These are phyloP conservation scores for Conoideocrella luteorostrata DNA, from an alignment of 2,329 filamentous ascomycete genomes.

Conservation along the genomic window DNA sequence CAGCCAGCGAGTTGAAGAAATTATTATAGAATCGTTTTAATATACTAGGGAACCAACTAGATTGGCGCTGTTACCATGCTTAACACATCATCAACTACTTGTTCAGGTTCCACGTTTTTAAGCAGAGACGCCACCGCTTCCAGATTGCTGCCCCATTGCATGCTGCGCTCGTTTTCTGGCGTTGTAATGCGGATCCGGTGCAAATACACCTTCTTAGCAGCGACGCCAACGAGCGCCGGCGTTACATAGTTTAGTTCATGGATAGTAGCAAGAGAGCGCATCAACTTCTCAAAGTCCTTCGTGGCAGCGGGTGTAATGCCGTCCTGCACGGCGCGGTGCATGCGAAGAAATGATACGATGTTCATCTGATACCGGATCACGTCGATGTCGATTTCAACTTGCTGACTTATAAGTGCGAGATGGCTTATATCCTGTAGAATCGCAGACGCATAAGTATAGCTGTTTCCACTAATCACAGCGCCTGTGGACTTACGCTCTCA, in stretches of 20 bases:
- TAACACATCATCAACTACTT: conserved; percentile 60
- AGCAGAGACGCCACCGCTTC: conserved; percentile 62
- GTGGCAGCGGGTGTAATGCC: conserved; percentile 76
- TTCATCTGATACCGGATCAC: conserved; percentile 82
- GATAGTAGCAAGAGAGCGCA: conserved; percentile 69
- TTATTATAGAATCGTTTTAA: neutral
- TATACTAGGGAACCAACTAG: neutral
- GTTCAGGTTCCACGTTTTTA: conserved; percentile 53
- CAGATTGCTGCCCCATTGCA: conserved; percentile 85
- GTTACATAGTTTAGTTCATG: conserved; percentile 77
- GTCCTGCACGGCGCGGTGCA: conserved; percentile 76
- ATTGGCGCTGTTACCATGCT: conserved; percentile 41
- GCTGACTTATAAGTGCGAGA: conserved; percentile 51
- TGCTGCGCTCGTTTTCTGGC: conserved; percentile 70
- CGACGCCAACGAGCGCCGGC: conserved; percentile 75
- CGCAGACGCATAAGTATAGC: too few relatives aligned
- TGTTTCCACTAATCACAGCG: too few relatives aligned
- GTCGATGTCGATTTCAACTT: conserved; percentile 65
- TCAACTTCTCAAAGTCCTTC: conserved; percentile 64
- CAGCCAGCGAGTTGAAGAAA: neutral
- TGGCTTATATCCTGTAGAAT: conserved; percentile 45
- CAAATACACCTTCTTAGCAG: conserved; percentile 78
- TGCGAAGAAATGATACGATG: conserved; percentile 76
- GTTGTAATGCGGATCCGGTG: conserved; percentile 71
- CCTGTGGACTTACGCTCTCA: conserved; percentile 31